A percentile compares a stretch with the other conserved stretches of the same genome.
Conservation (phyloP, 139 green algal species). For the Pseudopediastrum boryanum region DNA sequence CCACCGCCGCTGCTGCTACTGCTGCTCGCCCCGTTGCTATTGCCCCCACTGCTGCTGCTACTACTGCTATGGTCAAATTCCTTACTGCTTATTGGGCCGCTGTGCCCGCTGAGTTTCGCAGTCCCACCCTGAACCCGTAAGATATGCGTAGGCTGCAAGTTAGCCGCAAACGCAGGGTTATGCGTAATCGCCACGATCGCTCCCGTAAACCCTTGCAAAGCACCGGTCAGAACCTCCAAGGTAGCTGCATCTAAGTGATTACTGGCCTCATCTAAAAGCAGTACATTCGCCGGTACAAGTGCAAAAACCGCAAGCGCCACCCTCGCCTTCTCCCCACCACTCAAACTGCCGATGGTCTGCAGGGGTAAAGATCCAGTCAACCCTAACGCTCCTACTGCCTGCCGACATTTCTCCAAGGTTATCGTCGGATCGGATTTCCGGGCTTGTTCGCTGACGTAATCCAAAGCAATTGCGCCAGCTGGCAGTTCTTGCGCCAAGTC, state of each 20-base stretch:
- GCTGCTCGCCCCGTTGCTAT: neutral
- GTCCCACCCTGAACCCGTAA: slow-evolving; percentile 47
- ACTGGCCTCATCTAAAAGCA: slow-evolving; percentile 80
- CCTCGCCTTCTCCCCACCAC: slow-evolving; percentile 61
- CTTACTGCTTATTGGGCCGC: slow-evolving; percentile 35
- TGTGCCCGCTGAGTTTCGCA: slow-evolving; percentile 43
- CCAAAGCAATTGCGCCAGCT: slow-evolving; percentile 49
- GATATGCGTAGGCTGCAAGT: slow-evolving; percentile 58
- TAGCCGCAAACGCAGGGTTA: slow-evolving; percentile 53
- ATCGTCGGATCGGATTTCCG: slow-evolving; percentile 56
- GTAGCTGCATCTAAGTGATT: slow-evolving; percentile 80
- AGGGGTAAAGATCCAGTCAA: slow-evolving; percentile 64
- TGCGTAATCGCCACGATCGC: slow-evolving; percentile 69
- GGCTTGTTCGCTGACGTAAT: slow-evolving; percentile 61
- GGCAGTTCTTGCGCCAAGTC: slow-evolving; percentile 82
- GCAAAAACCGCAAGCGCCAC: slow-evolving; percentile 74
- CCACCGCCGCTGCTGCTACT: neutral
- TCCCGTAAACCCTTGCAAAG: slow-evolving; percentile 53
- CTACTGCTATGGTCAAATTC: slow-evolving; percentile 52
- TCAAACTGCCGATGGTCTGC: slow-evolving; percentile 52
- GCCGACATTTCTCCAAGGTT: slow-evolving; percentile 58
- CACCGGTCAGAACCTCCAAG: slow-evolving; percentile 61
- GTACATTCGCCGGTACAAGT: slow-evolving; percentile 69
- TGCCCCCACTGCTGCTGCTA: neutral
- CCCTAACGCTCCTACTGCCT: slow-evolving; percentile 72